These are phyloP conservation scores for Domatiomyces globalis DNA, from an alignment of 2,329 filamentous ascomycete genomes.

Conservation along the genomic window DNA sequence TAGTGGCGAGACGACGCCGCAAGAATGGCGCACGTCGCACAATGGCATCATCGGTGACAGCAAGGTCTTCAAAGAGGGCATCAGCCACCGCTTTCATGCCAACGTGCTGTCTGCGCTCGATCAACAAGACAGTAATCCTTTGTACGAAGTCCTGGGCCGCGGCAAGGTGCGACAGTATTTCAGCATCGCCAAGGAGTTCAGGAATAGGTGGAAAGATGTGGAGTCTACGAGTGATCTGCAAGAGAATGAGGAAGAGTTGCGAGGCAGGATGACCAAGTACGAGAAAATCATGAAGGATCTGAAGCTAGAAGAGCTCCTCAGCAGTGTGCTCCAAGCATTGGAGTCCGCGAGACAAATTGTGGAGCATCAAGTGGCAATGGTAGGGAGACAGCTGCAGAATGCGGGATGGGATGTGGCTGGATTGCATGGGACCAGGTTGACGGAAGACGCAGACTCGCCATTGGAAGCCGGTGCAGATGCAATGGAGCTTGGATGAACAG, in stretches of 20 bases:
- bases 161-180: slow-evolving; percentile 46
- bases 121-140: slow-evolving; percentile 37
- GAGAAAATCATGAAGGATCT: slow-evolving; percentile 42
- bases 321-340: slow-evolving; percentile 43
- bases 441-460: not conserved
- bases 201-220: slow-evolving; percentile 52
- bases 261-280: slow-evolving; percentile 16
- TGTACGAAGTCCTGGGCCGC: slow-evolving; percentile 41
- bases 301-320: slow-evolving; percentile 47
- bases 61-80: slow-evolving; percentile 10
- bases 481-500: not conserved
- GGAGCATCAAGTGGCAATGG: slow-evolving; percentile 29
- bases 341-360: slow-evolving; percentile 45
- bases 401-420: not conserved
- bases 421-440: not conserved
- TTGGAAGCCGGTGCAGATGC: not conserved
- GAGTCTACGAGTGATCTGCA: slow-evolving; percentile 2
- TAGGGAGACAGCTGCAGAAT: slow-evolving; percentile 9
- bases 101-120: slow-evolving; percentile 53
- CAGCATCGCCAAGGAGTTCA: slow-evolving; percentile 51
- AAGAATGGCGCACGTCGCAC: not conserved
- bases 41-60: slow-evolving; percentile 16
- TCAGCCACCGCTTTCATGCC: slow-evolving; percentile 49
- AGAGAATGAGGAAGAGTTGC: slow-evolving; percentile 39
- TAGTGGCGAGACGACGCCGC: not conserved